phyloP scores from a whole-genome alignment of 345 rosid species.

The Raphanus sativus region DNA sequence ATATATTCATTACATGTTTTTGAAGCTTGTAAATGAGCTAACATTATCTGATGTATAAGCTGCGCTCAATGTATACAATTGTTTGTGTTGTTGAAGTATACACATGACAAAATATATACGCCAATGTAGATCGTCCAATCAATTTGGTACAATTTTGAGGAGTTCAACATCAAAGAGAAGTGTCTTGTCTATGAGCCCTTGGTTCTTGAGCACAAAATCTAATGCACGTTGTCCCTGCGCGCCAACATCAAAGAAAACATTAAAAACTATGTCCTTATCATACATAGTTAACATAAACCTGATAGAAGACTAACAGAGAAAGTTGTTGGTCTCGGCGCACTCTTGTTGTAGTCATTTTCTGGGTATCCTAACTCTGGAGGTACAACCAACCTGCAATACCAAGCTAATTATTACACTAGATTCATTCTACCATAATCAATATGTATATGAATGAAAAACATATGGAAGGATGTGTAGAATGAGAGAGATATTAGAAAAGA shows the following conservation, averaged over 20 bases:
- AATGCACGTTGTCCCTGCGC: slow-evolving; percentile 91
- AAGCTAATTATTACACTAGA: slow-evolving; percentile 34
- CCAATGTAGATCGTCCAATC: slow-evolving; percentile 1
- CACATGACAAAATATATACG: background rate
- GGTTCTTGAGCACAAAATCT: slow-evolving; percentile 92
- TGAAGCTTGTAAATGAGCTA: background rate
- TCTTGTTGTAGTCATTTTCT: slow-evolving; percentile 76
- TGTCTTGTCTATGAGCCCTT: slow-evolving; percentile 93
- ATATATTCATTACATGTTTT: background rate
- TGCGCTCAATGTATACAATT: slow-evolving; percentile 20
- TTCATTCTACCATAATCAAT: background rate
- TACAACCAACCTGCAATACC: slow-evolving; percentile 86
- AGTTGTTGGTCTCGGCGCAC: slow-evolving; percentile 80
- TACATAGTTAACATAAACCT: background rate
- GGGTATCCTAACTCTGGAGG: slow-evolving; percentile 98
- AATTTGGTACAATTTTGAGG: slow-evolving; percentile 64
- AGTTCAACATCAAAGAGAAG: slow-evolving; percentile 92
- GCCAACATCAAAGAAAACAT: slow-evolving; percentile 1
- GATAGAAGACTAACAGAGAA: slow-evolving; percentile 62
- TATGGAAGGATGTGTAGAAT: background rate
- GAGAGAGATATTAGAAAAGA: slow-evolving; percentile 4
- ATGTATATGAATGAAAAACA: slow-evolving; percentile 5
- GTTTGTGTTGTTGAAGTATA: slow-evolving; percentile 12
- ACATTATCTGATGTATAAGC: background rate
- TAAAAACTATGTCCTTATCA: background rate